Base-by-base conservation (phyloP, 805 yeast genomes). In the Suhomyces sp. region DNA sequence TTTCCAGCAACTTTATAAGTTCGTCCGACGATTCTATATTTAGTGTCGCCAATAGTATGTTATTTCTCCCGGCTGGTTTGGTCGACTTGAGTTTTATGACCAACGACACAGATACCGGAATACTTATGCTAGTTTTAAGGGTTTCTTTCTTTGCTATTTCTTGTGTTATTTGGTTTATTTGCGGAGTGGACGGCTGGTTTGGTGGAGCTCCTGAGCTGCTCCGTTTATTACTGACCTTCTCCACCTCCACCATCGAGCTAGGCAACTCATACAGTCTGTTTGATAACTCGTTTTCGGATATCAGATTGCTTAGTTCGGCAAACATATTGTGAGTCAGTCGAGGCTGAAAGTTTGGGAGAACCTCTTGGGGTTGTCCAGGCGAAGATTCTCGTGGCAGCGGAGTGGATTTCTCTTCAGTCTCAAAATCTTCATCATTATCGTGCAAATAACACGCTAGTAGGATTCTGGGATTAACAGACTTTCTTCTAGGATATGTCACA, bases 1-100 rank as follows among this genome's bases (percentile, higher is more conserved):
- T 57, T n/a, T 22, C 36, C 55, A 47, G 46, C 9, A 40, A 19
- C 26, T 46, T 57, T 42, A 60, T 63, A 13, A 80, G 63, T 33
- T 66, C 76, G 2, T 76, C 79, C 0, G 83, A 72, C 2, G 76
- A 67, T 53, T 79, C 83, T 9, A 82, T 63, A 50, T 76, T 80
- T 45, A 82, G 62, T 0, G 81, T 76, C 1, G 83, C 74, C n/a
- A 82, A 61, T 1, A 82, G 58, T 2, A 73, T 60, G 51, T 75
- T 74, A 56, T 72, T 70, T 44, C 77, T 67, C 7, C 82, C 81
- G 5, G 81, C 79, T 5, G 83, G 77, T 53, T 75, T 76, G 6
- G 81, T 72, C 29, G 81, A 77, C 45, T 78, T 69, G 15, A 82
- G 63, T 49, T 76, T 70, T 5, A 82, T 67, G n/a, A 77, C 75